Evolutionary conservation across 495 filamentous ascomycete species (phyloP), one percentile per base, ranked within the genome.

Genomic region (Durotheca rogersii): DNA sequence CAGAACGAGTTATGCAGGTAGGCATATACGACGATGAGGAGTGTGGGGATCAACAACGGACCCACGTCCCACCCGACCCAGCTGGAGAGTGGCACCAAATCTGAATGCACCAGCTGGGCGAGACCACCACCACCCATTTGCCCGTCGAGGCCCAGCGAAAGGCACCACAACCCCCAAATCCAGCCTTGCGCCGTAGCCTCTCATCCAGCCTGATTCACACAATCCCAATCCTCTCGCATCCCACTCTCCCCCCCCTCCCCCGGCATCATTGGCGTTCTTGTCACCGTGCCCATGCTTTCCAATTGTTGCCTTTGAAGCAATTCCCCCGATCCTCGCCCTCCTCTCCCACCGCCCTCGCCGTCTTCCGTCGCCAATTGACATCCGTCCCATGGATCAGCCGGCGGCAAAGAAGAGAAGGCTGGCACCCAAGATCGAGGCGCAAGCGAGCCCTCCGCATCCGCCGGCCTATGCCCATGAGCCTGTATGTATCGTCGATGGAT

Each of bases 321-420:
- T 33, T 43, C 37, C 12, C 25, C 41, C 15, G 12, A 38, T 41
- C 17, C 34, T 48, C 34, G 18, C 44, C 56, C 53, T 63, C 56
- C 38, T 37, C 36, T 25, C 33, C 17, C 27, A 46, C 34, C 32
- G 47, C 27, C 39, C 31, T 42, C 18, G 31, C 35, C 25, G 27
- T 46, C 25, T 49, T 18, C 29, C 36, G 42, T 45, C 27, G 35
- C 33, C 56, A 59, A 59, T 59, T 59, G 56, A 59, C 44, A 21
- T 44, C 18, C 50, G 44, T 44, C 18, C 50, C 41, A 66, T 66
- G 62, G 62, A 66, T 58, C 62, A 63, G 48, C 62, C 62, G 41
- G 62, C 62, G 47, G 56, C 62, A 34, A 66, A 66, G 56, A 66
- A 66, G 51, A 63, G 62, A 60, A 63, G 62, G 62, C 62, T 66